Evolutionary conservation across 1,284 basidiomycete species (phyloP).

Genomic region (Sanghuangporus weigelae): DNA sequence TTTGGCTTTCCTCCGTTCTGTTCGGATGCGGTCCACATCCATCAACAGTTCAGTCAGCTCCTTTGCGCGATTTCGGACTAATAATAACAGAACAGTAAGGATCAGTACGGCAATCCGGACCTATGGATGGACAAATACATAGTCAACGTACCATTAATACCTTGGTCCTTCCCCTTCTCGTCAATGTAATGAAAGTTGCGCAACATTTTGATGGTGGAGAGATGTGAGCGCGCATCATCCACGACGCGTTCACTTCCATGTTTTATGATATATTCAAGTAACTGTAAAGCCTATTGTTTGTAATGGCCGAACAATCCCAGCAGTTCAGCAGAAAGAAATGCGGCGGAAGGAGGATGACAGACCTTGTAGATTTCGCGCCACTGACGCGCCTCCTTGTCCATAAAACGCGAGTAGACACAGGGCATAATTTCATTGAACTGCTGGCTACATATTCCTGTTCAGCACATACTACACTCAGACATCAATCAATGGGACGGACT

Average conservation of each 20-base stretch:
- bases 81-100: neutral
- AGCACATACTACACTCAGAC: neutral
- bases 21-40: slow-evolving; percentile 88
- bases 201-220: slow-evolving; percentile 96
- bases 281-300: slow-evolving; percentile 71
- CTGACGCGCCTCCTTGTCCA: slow-evolving; percentile 97
- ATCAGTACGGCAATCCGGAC: too few relatives aligned
- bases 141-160: slow-evolving; percentile 77
- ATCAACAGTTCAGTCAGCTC: slow-evolving; percentile 87
- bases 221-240: slow-evolving; percentile 92
- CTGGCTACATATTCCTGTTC: slow-evolving; percentile 52
- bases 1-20: slow-evolving; percentile 91
- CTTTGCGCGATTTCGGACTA: slow-evolving; percentile 91
- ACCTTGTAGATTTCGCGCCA: slow-evolving; percentile 99
- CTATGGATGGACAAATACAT: too few relatives aligned
- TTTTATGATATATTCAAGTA: slow-evolving; percentile 95
- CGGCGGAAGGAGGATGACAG: slow-evolving; percentile 6
- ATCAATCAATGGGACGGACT: slow-evolving; percentile 28
- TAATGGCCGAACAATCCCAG: neutral
- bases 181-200: slow-evolving; percentile 98
- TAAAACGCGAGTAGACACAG: slow-evolving; percentile 89
- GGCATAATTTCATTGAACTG: slow-evolving; percentile 99
- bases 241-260: slow-evolving; percentile 98
- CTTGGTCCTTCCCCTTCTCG: slow-evolving; percentile 98
- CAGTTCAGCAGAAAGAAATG: neutral